Evolutionary conservation across 2,329 filamentous ascomycete genomes (phyloP), one percentile per base, ranked within the genome.

Genomic region (Ophioceras dolichostomum): DNA sequence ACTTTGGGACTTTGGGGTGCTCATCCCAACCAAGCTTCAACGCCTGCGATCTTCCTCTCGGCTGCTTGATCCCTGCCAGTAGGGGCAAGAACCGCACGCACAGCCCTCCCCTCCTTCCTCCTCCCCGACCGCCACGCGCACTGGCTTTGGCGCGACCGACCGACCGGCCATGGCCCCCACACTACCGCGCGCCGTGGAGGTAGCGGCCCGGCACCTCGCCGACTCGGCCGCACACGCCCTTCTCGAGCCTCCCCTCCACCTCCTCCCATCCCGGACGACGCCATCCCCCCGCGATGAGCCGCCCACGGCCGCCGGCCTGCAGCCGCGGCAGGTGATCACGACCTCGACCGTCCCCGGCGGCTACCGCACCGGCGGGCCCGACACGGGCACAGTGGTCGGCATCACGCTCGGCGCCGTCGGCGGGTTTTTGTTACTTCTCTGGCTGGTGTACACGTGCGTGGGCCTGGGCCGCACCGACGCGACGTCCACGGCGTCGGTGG

Each of bases 361-460:
- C 21, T 60, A 60, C 45, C 51, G 47, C 20, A 27, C 40, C n/a
- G 39, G 39, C 4, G 44, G 50, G 4, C 55, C 49, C 1, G 41
- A 43, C 31, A 43, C 55, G 1, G 61, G 62, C 33, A 49, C 60
- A 12, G 55, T 65, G 8, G 54, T 57, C 49, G 53, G 54, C 52
- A 55, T 69, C 43, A 50, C 48, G 6, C 50, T 60, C 17, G 57
- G 57, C 30, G 57, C 59, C 18, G 62, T 48, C 61, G 76, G 13
- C 70, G 57, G 51, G 10, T 60, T 60, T 34, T 39, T 58, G 19
- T 45, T 59, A 8, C 35, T 58, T 1, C 44, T 59, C n/a, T 54
- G 44, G 36, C 47, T 60, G 4, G 16, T 58, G 32, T 58, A 58
- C 45, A 44, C 42, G 28, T 52, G 50, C 43, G 42, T 56, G 44